Evolutionary conservation across 805 yeast genomes (phyloP).

Genomic region (Starmera pachycereana): DNA sequence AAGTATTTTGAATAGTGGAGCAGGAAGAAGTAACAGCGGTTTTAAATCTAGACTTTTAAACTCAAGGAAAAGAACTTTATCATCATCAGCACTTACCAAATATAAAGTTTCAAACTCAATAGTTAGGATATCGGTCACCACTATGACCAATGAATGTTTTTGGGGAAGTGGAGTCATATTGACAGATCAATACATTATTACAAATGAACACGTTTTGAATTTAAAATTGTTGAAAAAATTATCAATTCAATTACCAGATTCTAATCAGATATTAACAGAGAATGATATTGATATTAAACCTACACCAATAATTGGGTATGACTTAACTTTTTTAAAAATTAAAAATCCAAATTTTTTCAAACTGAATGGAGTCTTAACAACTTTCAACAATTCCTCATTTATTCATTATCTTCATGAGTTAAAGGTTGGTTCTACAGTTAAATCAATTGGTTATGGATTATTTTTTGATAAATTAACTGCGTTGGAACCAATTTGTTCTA

Average conservation of each 20-base stretch:
- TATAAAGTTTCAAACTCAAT: constrained; percentile 5
- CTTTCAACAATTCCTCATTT: constrained; percentile 1
- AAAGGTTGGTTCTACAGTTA: constrained; percentile 9
- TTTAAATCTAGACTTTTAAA: not conserved
- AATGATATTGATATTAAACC: constrained; percentile 7
- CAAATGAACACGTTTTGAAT: constrained; percentile 18
- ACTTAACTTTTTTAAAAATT: constrained; percentile 15
- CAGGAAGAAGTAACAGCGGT: not conserved
- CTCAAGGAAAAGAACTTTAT: constrained; percentile 3
- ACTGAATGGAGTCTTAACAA: constrained; percentile 6
- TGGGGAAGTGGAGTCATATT: constrained; percentile 21
- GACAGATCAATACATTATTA: constrained; percentile 9
- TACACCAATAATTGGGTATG: constrained; percentile 17
- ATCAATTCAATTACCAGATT: constrained; percentile 5
- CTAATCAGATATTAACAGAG: constrained; percentile 2
- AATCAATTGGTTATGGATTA: constrained; percentile 18
- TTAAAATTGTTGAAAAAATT: constrained; percentile 5
- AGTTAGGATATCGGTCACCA: constrained; percentile 13
- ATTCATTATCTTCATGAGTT: constrained; percentile 1
- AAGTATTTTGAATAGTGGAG: not conserved
- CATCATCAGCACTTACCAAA: too few relatives aligned
- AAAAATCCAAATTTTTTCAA: constrained; percentile 2
- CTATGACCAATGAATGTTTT: constrained; percentile 9
- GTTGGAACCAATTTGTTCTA: constrained; percentile 12
- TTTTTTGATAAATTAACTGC: constrained; percentile 6